Conservation (phyloP, 2,329 filamentous ascomycete genomes). For the Colletotrichum lindemuthianum region DNA sequence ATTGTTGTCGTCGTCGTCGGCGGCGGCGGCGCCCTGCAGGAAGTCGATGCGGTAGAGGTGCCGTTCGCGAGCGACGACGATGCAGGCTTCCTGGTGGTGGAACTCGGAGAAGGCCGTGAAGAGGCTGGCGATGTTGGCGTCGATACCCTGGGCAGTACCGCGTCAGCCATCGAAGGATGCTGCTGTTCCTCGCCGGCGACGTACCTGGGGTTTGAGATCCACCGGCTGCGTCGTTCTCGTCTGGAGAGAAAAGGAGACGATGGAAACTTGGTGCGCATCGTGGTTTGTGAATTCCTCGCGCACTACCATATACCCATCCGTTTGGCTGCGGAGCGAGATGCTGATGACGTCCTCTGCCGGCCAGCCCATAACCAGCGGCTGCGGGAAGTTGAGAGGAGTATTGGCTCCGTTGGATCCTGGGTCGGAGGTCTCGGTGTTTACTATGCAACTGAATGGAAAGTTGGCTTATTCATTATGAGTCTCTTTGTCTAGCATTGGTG, state of each 20-base stretch:
- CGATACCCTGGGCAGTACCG: conserved; percentile 36
- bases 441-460: too few relatives aligned
- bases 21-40: too few relatives aligned
- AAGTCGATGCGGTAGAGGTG: conserved; percentile 33
- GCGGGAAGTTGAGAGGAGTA: background rate
- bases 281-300: conserved; percentile 36
- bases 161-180: background rate
- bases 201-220: conserved; percentile 1
- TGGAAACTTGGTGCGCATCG: background rate
- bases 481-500: too few relatives aligned
- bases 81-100: conserved; percentile 37
- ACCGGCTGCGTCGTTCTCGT: background rate
- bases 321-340: conserved; percentile 32
- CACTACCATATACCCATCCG: conserved; percentile 38
- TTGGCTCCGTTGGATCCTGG: background rate
- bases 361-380: conserved; percentile 33
- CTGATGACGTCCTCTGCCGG: conserved; percentile 38
- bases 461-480: too few relatives aligned
- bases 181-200: background rate
- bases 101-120: conserved; percentile 45
- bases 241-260: conserved; percentile 1
- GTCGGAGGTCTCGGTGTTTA: background rate
- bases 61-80: conserved; percentile 42
- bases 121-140: conserved; percentile 40
- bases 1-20: too few relatives aligned